Conservation (phyloP, 495 filamentous ascomycete genomes). For the Tetracladium marchalianum region DNA sequence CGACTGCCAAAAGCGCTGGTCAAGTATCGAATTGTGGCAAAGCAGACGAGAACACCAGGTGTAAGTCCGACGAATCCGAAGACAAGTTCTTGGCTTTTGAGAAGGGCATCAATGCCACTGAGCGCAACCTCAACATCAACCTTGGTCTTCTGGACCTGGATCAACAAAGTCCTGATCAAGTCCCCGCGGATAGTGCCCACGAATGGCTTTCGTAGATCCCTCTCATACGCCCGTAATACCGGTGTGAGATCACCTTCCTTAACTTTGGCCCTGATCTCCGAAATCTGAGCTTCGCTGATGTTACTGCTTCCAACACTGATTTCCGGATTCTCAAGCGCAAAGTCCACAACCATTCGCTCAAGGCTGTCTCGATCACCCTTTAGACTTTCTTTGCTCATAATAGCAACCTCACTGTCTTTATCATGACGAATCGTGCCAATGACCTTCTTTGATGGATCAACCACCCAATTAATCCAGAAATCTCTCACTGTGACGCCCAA, state of each 20-base stretch:
- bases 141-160: constrained; percentile 97
- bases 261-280: constrained; percentile 63
- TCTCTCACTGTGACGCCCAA: constrained; percentile 69
- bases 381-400: constrained; percentile 87
- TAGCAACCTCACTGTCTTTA: constrained; percentile 79
- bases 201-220: constrained; percentile 71
- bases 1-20: constrained; percentile 54
- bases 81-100: constrained; percentile 94
- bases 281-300: constrained; percentile 49
- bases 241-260: constrained; percentile 88
- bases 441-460: constrained; percentile 72
- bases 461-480: constrained; percentile 93
- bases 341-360: constrained; percentile 96
- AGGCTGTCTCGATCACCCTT: constrained; percentile 82
- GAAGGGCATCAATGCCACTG: constrained; percentile 80
- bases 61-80: constrained; percentile 94
- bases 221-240: constrained; percentile 81
- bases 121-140: constrained; percentile 95
- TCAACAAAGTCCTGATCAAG: constrained; percentile 80
- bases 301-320: constrained; percentile 28
- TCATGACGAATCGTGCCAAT: constrained; percentile 89
- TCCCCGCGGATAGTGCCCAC: constrained; percentile 72
- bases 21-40: constrained; percentile 66
- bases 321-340: constrained; percentile 67
- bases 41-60: constrained; percentile 75